Evolutionary conservation across 2,329 filamentous ascomycete species (phyloP).

Genomic region (Apiospora rasikravindrae): DNA sequence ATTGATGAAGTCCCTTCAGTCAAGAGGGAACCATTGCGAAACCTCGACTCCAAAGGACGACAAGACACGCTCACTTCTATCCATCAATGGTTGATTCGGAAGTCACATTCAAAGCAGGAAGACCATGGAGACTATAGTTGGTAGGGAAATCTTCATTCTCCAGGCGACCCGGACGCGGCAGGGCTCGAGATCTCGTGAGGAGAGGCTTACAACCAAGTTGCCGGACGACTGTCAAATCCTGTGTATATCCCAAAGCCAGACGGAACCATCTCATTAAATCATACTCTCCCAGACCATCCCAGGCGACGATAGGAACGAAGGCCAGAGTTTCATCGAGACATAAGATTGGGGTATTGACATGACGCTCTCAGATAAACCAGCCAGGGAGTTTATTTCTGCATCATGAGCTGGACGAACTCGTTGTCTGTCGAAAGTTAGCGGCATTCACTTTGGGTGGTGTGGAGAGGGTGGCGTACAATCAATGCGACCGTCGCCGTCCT

Average conservation of each 20-base stretch:
- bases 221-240: slow-evolving; percentile 21
- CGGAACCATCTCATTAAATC: slow-evolving; percentile 22
- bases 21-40: background rate
- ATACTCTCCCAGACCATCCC: slow-evolving; percentile 21
- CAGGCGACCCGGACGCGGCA: slow-evolving; percentile 15
- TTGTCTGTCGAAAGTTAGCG: slow-evolving; percentile 65
- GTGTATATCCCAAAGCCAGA: slow-evolving; percentile 25
- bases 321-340: slow-evolving; percentile 24
- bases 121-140: background rate
- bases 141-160: slow-evolving; percentile 20
- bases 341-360: slow-evolving; percentile 22
- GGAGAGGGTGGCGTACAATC: slow-evolving; percentile 67
- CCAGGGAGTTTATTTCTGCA: slow-evolving; percentile 77
- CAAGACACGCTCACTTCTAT: background rate
- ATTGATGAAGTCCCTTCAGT: background rate
- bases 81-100: background rate
- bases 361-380: slow-evolving; percentile 3
- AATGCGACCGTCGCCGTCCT: slow-evolving; percentile 87
- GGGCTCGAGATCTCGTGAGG: slow-evolving; percentile 20
- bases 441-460: background rate
- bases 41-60: background rate
- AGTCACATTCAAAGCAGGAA: background rate
- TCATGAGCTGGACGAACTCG: slow-evolving; percentile 94
- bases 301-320: slow-evolving; percentile 22
- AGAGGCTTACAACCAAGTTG: slow-evolving; percentile 21